Evolutionary conservation across 768 basidiomycete genomes (phyloP), one percentile per base, ranked within the genome.

Genomic region (Rhizopogon salebrosus): DNA sequence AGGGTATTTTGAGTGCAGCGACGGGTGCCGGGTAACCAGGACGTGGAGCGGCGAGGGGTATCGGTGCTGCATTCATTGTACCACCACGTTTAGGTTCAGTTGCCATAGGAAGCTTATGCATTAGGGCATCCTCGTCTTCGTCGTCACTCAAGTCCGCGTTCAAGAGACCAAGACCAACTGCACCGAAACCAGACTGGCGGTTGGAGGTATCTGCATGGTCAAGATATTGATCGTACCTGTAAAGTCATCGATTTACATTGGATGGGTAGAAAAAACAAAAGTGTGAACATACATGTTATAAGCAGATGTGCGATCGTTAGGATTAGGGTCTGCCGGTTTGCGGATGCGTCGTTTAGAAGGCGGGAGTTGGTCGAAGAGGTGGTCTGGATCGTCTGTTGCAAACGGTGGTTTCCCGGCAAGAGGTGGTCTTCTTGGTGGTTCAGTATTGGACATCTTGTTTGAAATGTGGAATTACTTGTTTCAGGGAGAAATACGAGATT

Each of bases 21-120:
- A 89, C 78, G 31, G 84, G 84, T 3, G 85, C 80, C 27, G 85
- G 80, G 59, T 90, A 90, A 6, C 88, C 87, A 3, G 88, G 87
- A 35, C 77, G 77, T 23, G 87, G 88, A 3, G 86, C 82, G 3
- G 81, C 85, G 56, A 89, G 80, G 8, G 77, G 73, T 41, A 74
- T 63, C 46, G 67, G 59, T 4, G 64, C 56, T 14, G 69, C 57
- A 22, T 22, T 31, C 29, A 31, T 20, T 8, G 13, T 22, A 14
- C 18, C 20, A 16, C n/a, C 13, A 3, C 70, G 64, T 49, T 64
- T 56, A 36, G 68, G 63, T 26, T 62, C 35, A 45, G 50, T 49
- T 24, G 45, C 53, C 52, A 53, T 52, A 24, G 52, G 18, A 35
- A 51, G 52, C 18, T 48, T 46, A 14, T 42, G 24, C 45, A 46